Conservation (phyloP, 441 rosid species). For the Adansonia gregorii region DNA sequence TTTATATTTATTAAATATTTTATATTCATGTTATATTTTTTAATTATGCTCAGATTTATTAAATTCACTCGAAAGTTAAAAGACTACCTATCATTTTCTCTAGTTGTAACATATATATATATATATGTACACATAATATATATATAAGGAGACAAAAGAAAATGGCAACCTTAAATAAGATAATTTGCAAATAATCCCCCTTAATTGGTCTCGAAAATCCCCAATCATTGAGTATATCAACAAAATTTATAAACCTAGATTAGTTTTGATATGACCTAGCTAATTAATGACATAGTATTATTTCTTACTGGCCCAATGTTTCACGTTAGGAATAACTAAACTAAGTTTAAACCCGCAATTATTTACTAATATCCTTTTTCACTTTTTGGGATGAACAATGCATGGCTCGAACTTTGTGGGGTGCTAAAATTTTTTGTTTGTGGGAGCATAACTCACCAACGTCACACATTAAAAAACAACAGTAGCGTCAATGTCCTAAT, state of each 20-base stretch:
- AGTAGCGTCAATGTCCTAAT: background rate
- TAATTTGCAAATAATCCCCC: background rate
- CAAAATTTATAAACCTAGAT: slow-evolving; percentile 19
- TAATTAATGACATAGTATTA: background rate
- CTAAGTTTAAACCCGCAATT: background rate
- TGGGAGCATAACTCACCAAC: background rate
- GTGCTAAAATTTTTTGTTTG: background rate
- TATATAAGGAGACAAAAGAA: background rate
- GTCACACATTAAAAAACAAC: background rate
- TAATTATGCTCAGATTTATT: too few species aligned
- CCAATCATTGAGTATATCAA: slow-evolving; percentile 31
- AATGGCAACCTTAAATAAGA: background rate
- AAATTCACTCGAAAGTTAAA: too few species aligned
- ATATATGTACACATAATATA: background rate
- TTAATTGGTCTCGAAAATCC: slow-evolving; percentile 16
- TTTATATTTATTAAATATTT: too few species aligned
- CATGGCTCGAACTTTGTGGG: background rate
- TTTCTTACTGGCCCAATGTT: slow-evolving; percentile 17
- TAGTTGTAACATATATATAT: background rate
- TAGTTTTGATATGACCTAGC: slow-evolving; percentile 25
- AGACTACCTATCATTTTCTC: background rate
- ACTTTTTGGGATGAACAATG: background rate
- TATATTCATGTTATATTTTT: too few species aligned
- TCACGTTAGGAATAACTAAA: background rate
- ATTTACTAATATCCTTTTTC: background rate